Base-by-base conservation (phyloP, 176 grass and related monocot species). In the Carex scoparia region DNA sequence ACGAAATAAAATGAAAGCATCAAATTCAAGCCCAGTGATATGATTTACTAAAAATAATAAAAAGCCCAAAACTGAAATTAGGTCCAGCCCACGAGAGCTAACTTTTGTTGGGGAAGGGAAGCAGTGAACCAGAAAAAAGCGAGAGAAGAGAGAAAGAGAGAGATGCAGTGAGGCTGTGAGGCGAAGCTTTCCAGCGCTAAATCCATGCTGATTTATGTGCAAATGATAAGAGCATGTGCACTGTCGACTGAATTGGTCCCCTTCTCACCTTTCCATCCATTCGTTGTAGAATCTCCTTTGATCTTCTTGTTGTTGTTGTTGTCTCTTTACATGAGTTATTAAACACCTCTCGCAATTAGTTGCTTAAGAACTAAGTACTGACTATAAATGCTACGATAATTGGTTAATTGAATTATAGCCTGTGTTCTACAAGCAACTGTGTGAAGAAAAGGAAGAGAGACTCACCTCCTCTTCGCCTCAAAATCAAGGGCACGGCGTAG, bases 191-290 rank as follows among this genome's bases (percentile, higher is more conserved):
- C 81, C 81, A 83, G 63, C 63, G 18, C 63, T 83, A 83, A 83
- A 83, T 83, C 81, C 23, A 83, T 69, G 48, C 44, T 65, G 40
- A 65, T 68, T 54, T 44, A 65, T 31, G 81, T 56, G 64, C 44
- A 83, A 82, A 82, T 82, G 16, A 82, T 83, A 69, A 83, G 81
- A 83, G 44, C 81, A 83, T 83, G 81, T 83, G 81, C 59, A 55
- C 6, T 69, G 81, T 69, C 81, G 15, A 51, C 27, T 69, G 16
- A 7, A 69, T 67, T 83, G 61, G 81, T 83, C 59, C 78, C 54
- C 35, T 61, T 28, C 35, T 61, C 13, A 11, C 18, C 23, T 54
- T 62, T 23, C 59, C 16, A 48, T 42, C 4, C 42, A 46, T 83
- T 83, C 60, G 40, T 83, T 83, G 62, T 83, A 66, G 61, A 83